phyloP scores from a whole-genome alignment of 1,284 basidiomycete species.

The Malassezia sympodialis region DNA sequence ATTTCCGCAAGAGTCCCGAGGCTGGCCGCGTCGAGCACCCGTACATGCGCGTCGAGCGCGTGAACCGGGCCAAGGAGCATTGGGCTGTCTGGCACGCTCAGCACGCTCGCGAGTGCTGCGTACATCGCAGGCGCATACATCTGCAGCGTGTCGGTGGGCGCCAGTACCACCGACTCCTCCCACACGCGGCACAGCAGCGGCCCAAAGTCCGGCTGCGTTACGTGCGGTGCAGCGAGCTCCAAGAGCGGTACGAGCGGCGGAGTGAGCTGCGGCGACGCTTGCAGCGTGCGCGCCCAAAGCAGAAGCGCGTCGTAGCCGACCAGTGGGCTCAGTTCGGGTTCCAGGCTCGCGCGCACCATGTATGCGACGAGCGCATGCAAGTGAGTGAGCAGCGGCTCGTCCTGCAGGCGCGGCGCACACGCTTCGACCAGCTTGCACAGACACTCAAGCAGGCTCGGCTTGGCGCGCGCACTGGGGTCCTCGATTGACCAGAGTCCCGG shows the following conservation, averaged over 20 bases:
- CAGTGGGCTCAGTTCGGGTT: slow-evolving; percentile 25
- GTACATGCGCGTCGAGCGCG: slow-evolving; percentile 31
- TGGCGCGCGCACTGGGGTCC: slow-evolving; percentile 36
- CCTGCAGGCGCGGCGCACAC: slow-evolving; percentile 23
- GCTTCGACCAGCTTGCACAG: slow-evolving; percentile 37
- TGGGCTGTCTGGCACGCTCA: slow-evolving; percentile 32
- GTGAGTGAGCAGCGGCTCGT: slow-evolving; percentile 19
- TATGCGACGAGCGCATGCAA: slow-evolving; percentile 36
- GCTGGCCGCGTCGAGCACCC: slow-evolving; percentile 18
- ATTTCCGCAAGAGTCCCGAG: slow-evolving; percentile 10
- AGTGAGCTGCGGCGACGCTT: slow-evolving; percentile 32
- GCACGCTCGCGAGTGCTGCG: slow-evolving; percentile 23
- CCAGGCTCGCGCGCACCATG: slow-evolving; percentile 32
- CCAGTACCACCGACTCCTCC: slow-evolving; percentile 35
- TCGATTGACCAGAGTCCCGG: slow-evolving; percentile 39
- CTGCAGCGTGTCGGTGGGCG: slow-evolving; percentile 30
- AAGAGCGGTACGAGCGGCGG: slow-evolving; percentile 33
- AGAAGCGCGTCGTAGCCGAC: slow-evolving; percentile 42
- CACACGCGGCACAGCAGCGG: slow-evolving; percentile 37
- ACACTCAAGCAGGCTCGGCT: slow-evolving; percentile 40
- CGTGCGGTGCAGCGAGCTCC: slow-evolving; percentile 22
- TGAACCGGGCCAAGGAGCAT: slow-evolving; percentile 33
- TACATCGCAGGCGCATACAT: slow-evolving; percentile 28
- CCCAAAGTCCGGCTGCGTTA: slow-evolving; percentile 37
- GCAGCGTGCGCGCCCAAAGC: slow-evolving; percentile 38